phyloP scores from a whole-genome alignment of 257 asterid species.

The Solanum chaucha region DNA sequence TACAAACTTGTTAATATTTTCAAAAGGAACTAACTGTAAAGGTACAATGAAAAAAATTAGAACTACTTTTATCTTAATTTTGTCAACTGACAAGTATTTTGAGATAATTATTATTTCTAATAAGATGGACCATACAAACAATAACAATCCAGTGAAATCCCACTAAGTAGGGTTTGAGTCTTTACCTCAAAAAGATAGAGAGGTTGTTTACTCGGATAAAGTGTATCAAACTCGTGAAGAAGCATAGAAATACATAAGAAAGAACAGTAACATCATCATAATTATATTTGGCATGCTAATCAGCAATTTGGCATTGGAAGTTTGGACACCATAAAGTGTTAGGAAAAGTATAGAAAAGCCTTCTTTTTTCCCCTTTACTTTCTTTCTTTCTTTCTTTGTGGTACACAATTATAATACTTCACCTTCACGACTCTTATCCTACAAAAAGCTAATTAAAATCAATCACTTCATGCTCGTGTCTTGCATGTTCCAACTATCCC shows the following conservation, averaged over 20 bases:
- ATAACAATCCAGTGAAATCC: too few relatives aligned
- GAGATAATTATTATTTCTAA: background rate
- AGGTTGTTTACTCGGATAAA: too few relatives aligned
- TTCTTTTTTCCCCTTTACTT: background rate
- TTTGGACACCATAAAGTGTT: background rate
- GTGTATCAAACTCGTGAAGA: background rate
- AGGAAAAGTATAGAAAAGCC: background rate
- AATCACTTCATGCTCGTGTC: background rate
- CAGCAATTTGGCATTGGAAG: background rate
- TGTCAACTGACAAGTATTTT: background rate
- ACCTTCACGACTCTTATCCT: background rate
- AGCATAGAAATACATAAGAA: background rate
- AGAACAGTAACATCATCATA: background rate
- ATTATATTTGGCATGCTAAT: background rate
- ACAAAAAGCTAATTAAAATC: background rate
- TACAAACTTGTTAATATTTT: background rate
- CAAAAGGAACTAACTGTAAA: too few relatives aligned
- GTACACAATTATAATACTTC: constrained; percentile 3
- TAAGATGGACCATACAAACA: background rate
- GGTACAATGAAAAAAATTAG: too few relatives aligned
- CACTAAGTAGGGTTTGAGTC: too few relatives aligned
- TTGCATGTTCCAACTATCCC: background rate
- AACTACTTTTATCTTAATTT: background rate
- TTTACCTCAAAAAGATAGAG: too few relatives aligned
- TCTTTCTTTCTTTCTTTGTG: background rate